Evolutionary conservation across 2,329 filamentous ascomycete species (phyloP), one percentile per base, ranked within the genome.

Genomic region (Penicillium hesseltinei): DNA sequence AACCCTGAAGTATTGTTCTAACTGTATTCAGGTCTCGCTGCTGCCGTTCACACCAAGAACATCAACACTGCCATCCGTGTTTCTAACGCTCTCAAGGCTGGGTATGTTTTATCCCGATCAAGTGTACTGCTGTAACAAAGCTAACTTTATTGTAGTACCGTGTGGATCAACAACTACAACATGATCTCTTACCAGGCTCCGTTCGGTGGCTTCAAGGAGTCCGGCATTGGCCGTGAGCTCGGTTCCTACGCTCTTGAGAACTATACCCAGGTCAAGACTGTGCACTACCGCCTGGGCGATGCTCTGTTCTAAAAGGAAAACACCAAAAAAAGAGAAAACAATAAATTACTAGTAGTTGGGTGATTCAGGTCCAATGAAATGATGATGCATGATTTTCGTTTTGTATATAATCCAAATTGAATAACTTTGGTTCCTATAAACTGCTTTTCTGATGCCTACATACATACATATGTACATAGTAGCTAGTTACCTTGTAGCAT

Each of bases 31-130:
- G 89, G 69, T 58, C 83, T 94, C 29, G 90, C 89, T 53, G 88
- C 89, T 25, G 89, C 86, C 52, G 80, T 93, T 21, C 90, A 91
- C 85, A 93, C 90, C 31, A 83, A 77, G 62, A 87, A 91, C 73
- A 78, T 92, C 69, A 91, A 90, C 82, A 92, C 88, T 0, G 90
- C 90, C 67, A 84, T 94, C 69, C 83, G 89, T 38, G 87, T 92
- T 4, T 86, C 88, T 51, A 89, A 90, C 69, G 80, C 81, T 51
- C 81, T 93, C 62, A 82, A 85, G 61, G 88, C 89, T 1, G 91
- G 91, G 68, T 69, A 54, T 64, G 69, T 84, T 62, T 19, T 9
- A 19, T 25, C 17, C 5, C 5, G 1, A 84, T 85, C 82, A 80
- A 71, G 79, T 74, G 79, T 73, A 46, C 66, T 54, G 31, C 42